Evolutionary conservation across 75 land plant genomes (phyloP), one percentile per base, ranked within the genome.

Genomic region (Pinus albicaulis): DNA sequence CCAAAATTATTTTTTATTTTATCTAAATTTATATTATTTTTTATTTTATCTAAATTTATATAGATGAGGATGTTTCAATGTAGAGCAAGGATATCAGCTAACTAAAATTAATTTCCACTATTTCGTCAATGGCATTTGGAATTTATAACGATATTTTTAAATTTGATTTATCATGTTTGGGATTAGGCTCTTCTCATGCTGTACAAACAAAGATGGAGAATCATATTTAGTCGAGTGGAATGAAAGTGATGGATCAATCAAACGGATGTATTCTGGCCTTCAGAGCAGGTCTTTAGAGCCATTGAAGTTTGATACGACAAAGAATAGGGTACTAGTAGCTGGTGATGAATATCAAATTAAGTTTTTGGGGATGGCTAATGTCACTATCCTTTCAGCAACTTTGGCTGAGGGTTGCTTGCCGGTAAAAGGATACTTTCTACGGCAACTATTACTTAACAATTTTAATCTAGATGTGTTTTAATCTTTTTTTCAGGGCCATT

Each of bases 171-270:
- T 36, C 70, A 52, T 74, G 63, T 77, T 25, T 25, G 53, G 62
- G 6, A 61, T n/a, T 69, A 90, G 92, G 83, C 80, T 90, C 4
- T 90, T 90, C 71, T 90, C 90, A 26, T 90, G 92, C 77, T 90
- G 92, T 73, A 90, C 92, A 62, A 90, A 82, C 59, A 88, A 90
- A 78, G 90, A 90, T 53, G 92, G 92, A 1, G 90, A 90, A 23
- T 90, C 92, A 0, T 81, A 78, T 68, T 59, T 90, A 23, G 92
- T 90, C 59, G 92, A 90, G 69, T 90, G 92, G 92, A 90, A 88
- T 83, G 92, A 90, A 71, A 88, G 86, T 79, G 92, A 90, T 73
- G 90, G 92, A 73, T 79, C 86, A 25, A 86, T 89, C 26, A 89
- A 83, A 56, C 44, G 91, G 58, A 83, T 83, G 31, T 89, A 86